Percentiles rank a stretch among this genome's conserved stretches.
Evolutionary conservation across 306 rosid species (phyloP).

Genomic region (Styphnolobium japonicum): DNA sequence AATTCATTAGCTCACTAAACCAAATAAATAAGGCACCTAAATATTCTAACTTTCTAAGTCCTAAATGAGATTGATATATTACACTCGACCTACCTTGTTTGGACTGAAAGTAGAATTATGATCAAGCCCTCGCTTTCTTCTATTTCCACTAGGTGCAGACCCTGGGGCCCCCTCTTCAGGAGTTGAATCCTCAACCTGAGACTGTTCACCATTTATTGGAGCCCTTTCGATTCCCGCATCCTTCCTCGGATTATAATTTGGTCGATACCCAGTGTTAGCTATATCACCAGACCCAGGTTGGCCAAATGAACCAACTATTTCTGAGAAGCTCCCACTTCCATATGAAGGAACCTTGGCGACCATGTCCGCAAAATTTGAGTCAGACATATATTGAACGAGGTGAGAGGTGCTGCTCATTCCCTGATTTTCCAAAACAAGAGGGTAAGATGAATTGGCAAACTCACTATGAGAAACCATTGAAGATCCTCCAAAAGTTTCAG

Average conservation of each 20-base stretch:
- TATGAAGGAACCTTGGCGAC: slow-evolving; percentile 63
- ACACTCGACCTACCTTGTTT: slow-evolving; percentile 56
- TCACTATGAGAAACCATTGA: slow-evolving; percentile 66
- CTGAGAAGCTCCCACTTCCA: slow-evolving; percentile 78
- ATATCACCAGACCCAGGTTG: slow-evolving; percentile 56
- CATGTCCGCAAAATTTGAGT: slow-evolving; percentile 65
- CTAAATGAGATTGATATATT: background rate
- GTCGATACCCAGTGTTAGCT: slow-evolving; percentile 45
- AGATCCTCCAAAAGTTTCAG: slow-evolving; percentile 72
- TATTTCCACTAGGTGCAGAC: slow-evolving; percentile 59
- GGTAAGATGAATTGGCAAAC: slow-evolving; percentile 54
- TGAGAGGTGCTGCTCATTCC: slow-evolving; percentile 62
- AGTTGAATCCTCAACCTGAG: slow-evolving; percentile 47
- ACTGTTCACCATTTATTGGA: slow-evolving; percentile 45
- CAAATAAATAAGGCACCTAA: slow-evolving; percentile 21
- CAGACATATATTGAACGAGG: slow-evolving; percentile 71
- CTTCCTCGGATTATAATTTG: slow-evolving; percentile 50
- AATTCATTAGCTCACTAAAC: slow-evolving; percentile 22
- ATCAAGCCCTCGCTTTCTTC: slow-evolving; percentile 69
- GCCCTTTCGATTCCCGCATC: slow-evolving; percentile 45
- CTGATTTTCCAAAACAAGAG: slow-evolving; percentile 58
- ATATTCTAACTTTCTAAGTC: slow-evolving; percentile 9
- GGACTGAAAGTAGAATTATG: slow-evolving; percentile 55
- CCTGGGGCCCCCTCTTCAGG: slow-evolving; percentile 57
- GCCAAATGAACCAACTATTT: slow-evolving; percentile 63